A percentile compares a stretch with the other conserved stretches of the same genome.
Conservation (phyloP, 2,329 filamentous ascomycete species). For the Shiraia sp. region DNA sequence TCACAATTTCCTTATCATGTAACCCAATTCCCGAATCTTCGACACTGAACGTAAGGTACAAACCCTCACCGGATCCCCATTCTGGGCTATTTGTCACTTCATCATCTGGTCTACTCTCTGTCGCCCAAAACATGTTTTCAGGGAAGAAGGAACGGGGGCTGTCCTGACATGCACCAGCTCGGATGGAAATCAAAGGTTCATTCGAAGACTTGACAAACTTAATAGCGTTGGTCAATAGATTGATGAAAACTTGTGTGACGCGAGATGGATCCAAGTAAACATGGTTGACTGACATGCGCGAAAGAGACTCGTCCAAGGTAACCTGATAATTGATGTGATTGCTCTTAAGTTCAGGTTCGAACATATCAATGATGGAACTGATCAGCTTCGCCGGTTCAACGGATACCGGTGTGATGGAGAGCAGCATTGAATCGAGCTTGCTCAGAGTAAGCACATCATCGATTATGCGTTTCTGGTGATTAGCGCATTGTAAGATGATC, state of each 20-base stretch:
- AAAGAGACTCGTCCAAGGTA: constrained; percentile 43
- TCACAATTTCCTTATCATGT: constrained; percentile 43
- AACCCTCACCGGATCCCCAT: constrained; percentile 44
- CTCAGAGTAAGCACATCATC: constrained; percentile 53
- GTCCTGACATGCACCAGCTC: constrained; percentile 37
- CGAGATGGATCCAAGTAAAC: constrained; percentile 49
- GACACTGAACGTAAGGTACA: constrained; percentile 46
- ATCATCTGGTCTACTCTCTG: constrained; percentile 21
- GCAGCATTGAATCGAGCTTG: constrained; percentile 51
- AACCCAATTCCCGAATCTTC: constrained; percentile 49
- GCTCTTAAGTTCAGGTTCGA: constrained; percentile 44
- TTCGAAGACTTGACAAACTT: constrained; percentile 47
- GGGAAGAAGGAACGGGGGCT: constrained; percentile 33
- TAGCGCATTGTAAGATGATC: constrained; percentile 51
- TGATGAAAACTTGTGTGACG: constrained; percentile 73
- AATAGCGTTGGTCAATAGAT: constrained; percentile 65
- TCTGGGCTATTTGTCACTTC: constrained; percentile 33
- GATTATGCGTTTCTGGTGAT: constrained; percentile 54
- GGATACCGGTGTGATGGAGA: constrained; percentile 48
- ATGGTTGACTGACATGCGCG: constrained; percentile 42
- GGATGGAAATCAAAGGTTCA: constrained; percentile 44
- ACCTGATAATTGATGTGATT: constrained; percentile 35
- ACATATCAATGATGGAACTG: constrained; percentile 43
- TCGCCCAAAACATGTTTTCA: constrained; percentile 35
- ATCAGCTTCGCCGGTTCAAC: constrained; percentile 44